Conservation (phyloP, 2,329 filamentous ascomycete genomes). For the Fusarium coffeatum region DNA sequence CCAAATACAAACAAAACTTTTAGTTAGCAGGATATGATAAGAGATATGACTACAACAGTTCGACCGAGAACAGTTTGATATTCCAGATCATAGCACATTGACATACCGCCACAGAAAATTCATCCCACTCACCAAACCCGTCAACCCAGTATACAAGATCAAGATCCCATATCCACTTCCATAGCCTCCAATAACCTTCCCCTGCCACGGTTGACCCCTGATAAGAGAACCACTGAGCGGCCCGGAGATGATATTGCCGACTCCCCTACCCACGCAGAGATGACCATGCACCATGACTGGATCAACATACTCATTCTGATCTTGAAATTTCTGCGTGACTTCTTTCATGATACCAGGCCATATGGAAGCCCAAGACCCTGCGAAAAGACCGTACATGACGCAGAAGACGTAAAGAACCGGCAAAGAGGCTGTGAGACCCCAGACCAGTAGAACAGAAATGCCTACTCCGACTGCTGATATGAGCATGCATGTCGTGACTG, state of each 20-base stretch:
- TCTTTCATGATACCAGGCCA: constrained; percentile 66
- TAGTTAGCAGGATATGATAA: background rate
- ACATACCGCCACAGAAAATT: constrained; percentile 32
- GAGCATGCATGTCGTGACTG: constrained; percentile 61
- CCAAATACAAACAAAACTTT: background rate
- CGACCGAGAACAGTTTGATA: too few species aligned
- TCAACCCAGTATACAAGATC: constrained; percentile 65
- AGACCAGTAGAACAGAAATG: constrained; percentile 65
- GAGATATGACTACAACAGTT: too few species aligned
- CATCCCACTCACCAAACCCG: constrained; percentile 32
- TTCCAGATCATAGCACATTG: constrained; percentile 15
- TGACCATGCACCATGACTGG: constrained; percentile 65
- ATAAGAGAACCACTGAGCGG: constrained; percentile 65
- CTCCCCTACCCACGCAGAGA: constrained; percentile 65
- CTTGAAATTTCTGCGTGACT: constrained; percentile 39
- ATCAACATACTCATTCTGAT: constrained; percentile 44
- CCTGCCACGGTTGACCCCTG: constrained; percentile 55
- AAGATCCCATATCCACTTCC: constrained; percentile 64
- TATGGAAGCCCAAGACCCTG: constrained; percentile 67
- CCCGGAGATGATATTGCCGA: constrained; percentile 67
- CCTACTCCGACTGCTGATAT: constrained; percentile 66
- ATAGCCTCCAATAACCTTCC: constrained; percentile 56
- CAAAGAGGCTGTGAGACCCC: constrained; percentile 65
- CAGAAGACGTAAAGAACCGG: constrained; percentile 68
- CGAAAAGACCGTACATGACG: constrained; percentile 72